Base-by-base conservation (phyloP, 106 monocot genomes). In the Amphibolis antarctica region DNA sequence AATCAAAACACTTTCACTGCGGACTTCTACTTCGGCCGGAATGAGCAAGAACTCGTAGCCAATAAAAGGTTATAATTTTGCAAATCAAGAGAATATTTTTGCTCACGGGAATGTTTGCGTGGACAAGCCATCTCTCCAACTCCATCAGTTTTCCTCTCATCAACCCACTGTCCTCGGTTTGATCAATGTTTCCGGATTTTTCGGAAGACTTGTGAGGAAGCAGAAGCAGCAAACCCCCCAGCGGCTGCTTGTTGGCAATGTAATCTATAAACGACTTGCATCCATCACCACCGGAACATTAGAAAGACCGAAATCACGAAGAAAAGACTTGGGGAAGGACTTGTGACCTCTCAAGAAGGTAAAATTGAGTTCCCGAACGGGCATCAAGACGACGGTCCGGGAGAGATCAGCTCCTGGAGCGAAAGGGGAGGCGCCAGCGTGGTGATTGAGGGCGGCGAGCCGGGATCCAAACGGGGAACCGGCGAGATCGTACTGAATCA, bases 401-500 rank as follows among this genome's bases (percentile, higher is more conserved):
- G 98, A 98, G 23, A 91, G 85, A 71, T 98, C 98, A 53, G 79
- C 78, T 44, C 55, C 82, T 5, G 84, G 62, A 19, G 69, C 64
- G 55, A 78, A 77, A 25, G 79, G 79, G 46, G 75, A 62, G 7
- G 80, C 72, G 19, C 71, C 72, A n/a, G 98, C 98, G 82, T 87
- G 86, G 81, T 98, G 83, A 53, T 80, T 98, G 60, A 98, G 80
- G 10, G 25, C 66, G 14, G 98, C 84, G 60, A 75, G 55, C 48
- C 98, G 84, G 24, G 98, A 98, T 63, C 98, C 98, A 63, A 78
- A 80, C 1, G 86, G 98, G 1, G 64, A 64, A 1, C 98, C 98
- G 70, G 84, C 76, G 62, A 98, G 61, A 76, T 98, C 98, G 75
- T 91, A 98, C 75, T 98, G 98, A 62, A 98, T 88, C 44, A 98